phyloP scores from a whole-genome alignment of 2,329 filamentous ascomycete species.

The Epicoccum sorghinum region DNA sequence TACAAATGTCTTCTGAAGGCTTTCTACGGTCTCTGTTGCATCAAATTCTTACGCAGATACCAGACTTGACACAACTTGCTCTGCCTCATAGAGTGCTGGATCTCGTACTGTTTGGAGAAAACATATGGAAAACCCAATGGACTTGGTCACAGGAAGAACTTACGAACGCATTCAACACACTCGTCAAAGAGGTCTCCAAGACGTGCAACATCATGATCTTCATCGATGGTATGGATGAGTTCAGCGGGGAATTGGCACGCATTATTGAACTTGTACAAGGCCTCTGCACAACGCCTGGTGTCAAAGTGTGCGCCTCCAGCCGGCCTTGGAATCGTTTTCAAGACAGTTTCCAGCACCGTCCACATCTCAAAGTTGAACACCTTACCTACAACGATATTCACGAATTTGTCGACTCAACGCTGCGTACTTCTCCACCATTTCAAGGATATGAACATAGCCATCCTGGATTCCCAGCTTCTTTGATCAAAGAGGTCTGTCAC shows the following conservation, averaged over 20 bases:
- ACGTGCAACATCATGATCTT: not conserved
- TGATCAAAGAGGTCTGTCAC: not conserved
- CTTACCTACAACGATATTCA: not conserved
- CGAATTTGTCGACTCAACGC: not conserved
- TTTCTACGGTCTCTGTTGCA: not conserved
- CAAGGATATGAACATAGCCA: not conserved
- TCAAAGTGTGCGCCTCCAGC: not conserved
- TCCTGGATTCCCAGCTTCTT: not conserved
- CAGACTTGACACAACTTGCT: not conserved
- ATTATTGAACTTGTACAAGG: not conserved
- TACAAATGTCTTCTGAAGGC: not conserved
- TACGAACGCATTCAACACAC: no score
- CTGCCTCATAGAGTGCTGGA: not conserved
- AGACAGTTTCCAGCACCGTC: not conserved
- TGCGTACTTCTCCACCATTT: not conserved
- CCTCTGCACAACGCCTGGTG: not conserved
- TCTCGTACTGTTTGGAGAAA: not conserved
- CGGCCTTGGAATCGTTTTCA: not conserved
- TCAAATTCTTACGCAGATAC: not conserved
- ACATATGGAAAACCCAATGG: no score
- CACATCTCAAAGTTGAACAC: not conserved
- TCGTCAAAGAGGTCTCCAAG: not conserved
- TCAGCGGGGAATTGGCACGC: not conserved
- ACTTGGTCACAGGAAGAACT: not conserved
- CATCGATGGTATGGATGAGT: not conserved